Percentiles rank a stretch among this genome's conserved stretches.
phyloP scores from a whole-genome alignment of 257 asterid species.

The Solanum dulcamara region DNA sequence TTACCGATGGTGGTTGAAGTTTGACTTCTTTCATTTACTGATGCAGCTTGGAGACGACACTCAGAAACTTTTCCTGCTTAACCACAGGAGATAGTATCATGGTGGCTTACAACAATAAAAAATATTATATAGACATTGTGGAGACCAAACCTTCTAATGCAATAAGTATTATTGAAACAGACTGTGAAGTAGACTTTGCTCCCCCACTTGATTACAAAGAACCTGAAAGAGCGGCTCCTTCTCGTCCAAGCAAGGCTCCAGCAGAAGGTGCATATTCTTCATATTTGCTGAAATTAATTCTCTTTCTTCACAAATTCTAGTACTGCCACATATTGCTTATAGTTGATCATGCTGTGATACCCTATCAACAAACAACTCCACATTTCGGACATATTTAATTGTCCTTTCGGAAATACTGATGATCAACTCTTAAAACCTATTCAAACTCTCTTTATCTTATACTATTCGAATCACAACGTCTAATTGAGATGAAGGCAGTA shows the following conservation, averaged over 20 bases:
- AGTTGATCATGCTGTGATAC: neutral
- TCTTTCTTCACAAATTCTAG: neutral
- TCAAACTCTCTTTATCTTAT: neutral
- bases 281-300: neutral
- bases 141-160: constrained; percentile 90
- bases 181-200: constrained; percentile 98
- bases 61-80: constrained; percentile 94
- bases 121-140: constrained; percentile 83
- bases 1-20: neutral
- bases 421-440: neutral
- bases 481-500: neutral
- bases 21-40: neutral
- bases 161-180: constrained; percentile 85
- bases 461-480: neutral
- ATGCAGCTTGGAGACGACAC: constrained; percentile 90
- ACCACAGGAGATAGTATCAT: constrained; percentile 91
- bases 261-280: constrained; percentile 39
- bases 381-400: neutral
- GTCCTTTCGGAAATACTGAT: neutral
- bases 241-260: constrained; percentile 46
- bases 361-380: neutral
- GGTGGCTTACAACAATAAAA: constrained; percentile 94
- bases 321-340: neutral
- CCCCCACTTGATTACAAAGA: constrained; percentile 97
- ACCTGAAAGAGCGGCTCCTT: constrained; percentile 58